Conservation (phyloP, 768 basidiomycete genomes). For the Auriculariales sp. region DNA sequence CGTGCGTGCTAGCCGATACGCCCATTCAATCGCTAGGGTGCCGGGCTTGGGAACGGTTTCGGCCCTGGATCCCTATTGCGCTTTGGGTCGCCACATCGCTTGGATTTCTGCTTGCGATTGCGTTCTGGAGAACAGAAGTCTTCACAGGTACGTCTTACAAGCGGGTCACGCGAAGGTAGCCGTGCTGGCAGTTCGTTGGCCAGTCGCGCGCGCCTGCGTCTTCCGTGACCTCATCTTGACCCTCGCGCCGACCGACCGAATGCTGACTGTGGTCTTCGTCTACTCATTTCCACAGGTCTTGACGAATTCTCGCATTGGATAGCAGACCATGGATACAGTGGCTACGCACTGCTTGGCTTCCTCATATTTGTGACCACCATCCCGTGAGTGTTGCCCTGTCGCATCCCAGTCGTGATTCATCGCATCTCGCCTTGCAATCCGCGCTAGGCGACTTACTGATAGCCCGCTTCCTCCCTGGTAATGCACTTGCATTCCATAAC, state of each 20-base stretch:
- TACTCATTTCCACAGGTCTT: constrained; percentile 36
- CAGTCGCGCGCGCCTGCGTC: constrained; percentile 3
- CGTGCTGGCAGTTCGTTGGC: constrained; percentile 7
- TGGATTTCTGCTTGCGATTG: constrained; percentile 66
- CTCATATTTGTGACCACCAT: constrained; percentile 75
- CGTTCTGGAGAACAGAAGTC: constrained; percentile 68
- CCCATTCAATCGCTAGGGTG: constrained; percentile 21
- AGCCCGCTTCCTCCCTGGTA: not conserved
- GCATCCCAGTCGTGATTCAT: not conserved
- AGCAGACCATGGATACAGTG: constrained; percentile 52
- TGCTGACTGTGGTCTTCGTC: not conserved
- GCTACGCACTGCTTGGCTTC: constrained; percentile 63
- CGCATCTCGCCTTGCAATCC: too few species aligned
- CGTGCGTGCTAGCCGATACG: not conserved
- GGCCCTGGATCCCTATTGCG: constrained; percentile 66
- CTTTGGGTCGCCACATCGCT: constrained; percentile 65
- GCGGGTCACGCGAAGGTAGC: constrained; percentile 3
- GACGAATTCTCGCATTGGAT: constrained; percentile 73
- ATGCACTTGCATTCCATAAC: not conserved
- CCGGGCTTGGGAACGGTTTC: constrained; percentile 43
- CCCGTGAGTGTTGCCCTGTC: constrained; percentile 68
- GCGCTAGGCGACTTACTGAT: too few species aligned
- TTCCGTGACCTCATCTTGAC: not conserved
- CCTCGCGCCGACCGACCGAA: not conserved
- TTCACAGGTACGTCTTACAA: constrained; percentile 49